A percentile compares a stretch with the other conserved stretches of the same genome.
Evolutionary conservation across 2,329 filamentous ascomycete species (phyloP).

Genomic region (Claviceps citrina): DNA sequence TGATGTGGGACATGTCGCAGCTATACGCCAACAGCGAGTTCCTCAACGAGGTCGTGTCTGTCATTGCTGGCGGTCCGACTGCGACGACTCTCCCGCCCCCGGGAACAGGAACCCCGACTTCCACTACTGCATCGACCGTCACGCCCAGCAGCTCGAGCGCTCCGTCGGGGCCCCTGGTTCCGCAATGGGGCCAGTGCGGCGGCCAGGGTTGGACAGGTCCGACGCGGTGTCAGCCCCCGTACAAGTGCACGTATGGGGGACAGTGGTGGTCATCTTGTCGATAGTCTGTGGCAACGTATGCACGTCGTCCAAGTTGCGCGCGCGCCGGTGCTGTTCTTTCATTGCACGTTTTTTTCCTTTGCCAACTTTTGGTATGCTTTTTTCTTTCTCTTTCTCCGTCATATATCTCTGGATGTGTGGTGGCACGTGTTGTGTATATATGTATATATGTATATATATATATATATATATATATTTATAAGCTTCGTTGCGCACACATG

Average conservation of each 20-base stretch:
- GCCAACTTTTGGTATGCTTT: no score
- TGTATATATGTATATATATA: no score
- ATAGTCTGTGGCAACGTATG: no score
- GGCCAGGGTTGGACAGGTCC: constrained; percentile 11
- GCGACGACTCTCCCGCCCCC: neutral
- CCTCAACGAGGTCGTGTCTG: constrained; percentile 27
- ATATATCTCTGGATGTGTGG: no score
- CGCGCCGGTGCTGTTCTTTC: no score
- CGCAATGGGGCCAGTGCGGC: constrained; percentile 13
- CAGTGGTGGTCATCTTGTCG: constrained; percentile 10
- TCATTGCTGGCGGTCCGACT: constrained; percentile 13
- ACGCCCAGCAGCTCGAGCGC: constrained; percentile 2
- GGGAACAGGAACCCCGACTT: neutral
- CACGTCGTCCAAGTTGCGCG: no score
- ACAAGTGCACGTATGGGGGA: constrained; percentile 9
- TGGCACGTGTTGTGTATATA: no score
- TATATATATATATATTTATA: no score
- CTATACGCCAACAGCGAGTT: constrained; percentile 43
- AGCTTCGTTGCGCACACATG: no score
- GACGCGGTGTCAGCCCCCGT: constrained; percentile 11
- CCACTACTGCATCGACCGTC: neutral
- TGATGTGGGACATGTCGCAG: constrained; percentile 55
- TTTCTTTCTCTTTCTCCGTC: no score
- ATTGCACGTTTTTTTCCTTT: no score
- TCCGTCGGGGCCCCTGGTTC: constrained; percentile 9